A percentile compares a stretch with the other conserved stretches of the same genome.
These are phyloP conservation scores for Trichosporon ovoides DNA, from an alignment of 1,284 basidiomycete genomes.

Conservation along the genomic window DNA sequence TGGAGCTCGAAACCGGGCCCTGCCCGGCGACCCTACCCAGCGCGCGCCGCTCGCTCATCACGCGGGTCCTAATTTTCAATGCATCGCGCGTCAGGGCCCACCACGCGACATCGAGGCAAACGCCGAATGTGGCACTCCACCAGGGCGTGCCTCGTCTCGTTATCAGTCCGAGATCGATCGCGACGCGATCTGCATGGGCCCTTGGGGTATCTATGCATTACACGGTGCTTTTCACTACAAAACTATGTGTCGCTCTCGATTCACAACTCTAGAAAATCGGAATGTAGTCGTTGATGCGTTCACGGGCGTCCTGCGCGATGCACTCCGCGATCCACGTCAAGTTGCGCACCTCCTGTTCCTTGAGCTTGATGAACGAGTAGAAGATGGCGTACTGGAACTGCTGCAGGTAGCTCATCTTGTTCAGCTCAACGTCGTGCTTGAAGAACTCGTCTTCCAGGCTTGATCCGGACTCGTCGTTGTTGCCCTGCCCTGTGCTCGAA, in stretches of 20 bases:
- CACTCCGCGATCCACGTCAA: constrained; percentile 97
- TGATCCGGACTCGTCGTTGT: constrained; percentile 40
- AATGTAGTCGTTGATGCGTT: constrained; percentile 89
- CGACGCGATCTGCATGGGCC: neutral
- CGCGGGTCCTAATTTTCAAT: constrained; percentile 4
- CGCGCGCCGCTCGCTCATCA: neutral
- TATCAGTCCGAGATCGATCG: neutral
- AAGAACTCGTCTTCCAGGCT: constrained; percentile 92
- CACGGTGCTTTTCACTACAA: constrained; percentile 10
- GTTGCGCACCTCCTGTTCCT: constrained; percentile 98
- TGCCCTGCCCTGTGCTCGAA: constrained; percentile 15
- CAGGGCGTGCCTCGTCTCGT: neutral
- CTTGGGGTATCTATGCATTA: constrained; percentile 7
- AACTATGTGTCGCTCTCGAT: neutral
- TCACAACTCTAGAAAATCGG: constrained; percentile 56
- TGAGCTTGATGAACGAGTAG: constrained; percentile 91
- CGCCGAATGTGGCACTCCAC: constrained; percentile 2
- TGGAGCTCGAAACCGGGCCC: no score
- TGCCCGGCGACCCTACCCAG: neutral
- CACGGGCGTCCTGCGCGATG: constrained; percentile 82
- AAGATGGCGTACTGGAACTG: constrained; percentile 92
- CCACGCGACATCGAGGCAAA: constrained; percentile 2
- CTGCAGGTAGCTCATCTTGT: constrained; percentile 89
- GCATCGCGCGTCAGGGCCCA: neutral
- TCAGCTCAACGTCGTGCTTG: constrained; percentile 83